phyloP scores from a whole-genome alignment of 2,329 filamentous ascomycete species.

The Aspergillus aculeatinus region DNA sequence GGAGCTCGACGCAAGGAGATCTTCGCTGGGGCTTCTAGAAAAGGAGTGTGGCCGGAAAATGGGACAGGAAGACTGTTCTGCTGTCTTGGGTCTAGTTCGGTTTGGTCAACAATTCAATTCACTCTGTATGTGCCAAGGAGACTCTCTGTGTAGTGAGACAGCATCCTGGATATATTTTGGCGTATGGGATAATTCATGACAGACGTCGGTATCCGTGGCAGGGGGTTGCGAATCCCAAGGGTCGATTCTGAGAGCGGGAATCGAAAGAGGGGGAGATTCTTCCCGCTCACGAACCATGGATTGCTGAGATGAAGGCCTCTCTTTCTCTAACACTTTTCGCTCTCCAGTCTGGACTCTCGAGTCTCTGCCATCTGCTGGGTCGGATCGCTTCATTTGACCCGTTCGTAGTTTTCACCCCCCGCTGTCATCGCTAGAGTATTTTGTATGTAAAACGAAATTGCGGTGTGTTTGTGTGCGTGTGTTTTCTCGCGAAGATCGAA shows the following conservation, averaged over 20 bases:
- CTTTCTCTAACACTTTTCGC: neutral
- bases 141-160: too few species aligned
- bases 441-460: neutral
- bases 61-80: neutral
- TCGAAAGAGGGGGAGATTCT: constrained; percentile 2
- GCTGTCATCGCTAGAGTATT: too few species aligned
- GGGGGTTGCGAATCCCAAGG: neutral
- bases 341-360: neutral
- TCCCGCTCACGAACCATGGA: constrained; percentile 10
- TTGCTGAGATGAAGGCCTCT: neutral
- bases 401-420: neutral
- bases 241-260: constrained; percentile 3
- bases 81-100: too few species aligned
- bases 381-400: neutral
- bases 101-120: too few species aligned
- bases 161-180: too few species aligned
- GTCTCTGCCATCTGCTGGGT: constrained; percentile 1
- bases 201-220: too few species aligned
- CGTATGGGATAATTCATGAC: too few species aligned
- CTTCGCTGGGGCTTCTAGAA: neutral
- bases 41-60: neutral
- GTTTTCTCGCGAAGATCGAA: too few species aligned
- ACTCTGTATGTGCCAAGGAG: too few species aligned
- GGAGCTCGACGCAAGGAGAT: neutral
- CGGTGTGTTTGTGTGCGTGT: neutral